These are phyloP conservation scores for Avena insularis DNA, from an alignment of 176 grass and related monocot genomes.

Conservation along the genomic window DNA sequence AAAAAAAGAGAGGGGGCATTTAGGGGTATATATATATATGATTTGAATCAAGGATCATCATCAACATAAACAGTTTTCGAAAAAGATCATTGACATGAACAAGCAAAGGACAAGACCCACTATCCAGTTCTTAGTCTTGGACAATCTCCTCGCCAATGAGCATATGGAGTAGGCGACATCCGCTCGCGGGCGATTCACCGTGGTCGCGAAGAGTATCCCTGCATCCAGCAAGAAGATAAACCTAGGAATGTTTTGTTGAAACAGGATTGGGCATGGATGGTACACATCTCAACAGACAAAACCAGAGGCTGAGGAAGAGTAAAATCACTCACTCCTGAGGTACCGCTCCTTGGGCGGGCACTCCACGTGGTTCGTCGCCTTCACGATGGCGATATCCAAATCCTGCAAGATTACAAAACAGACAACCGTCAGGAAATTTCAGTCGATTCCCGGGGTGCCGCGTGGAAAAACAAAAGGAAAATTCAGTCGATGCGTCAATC, in stretches of 20 bases:
- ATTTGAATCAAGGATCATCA: neutral
- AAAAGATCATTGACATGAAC: neutral
- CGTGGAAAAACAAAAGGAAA: too few relatives aligned
- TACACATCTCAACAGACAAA: neutral
- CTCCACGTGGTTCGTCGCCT: conserved; percentile 94
- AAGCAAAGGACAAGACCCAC: conserved; percentile 54
- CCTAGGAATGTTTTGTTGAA: conserved; percentile 11
- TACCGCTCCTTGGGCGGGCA: conserved; percentile 94
- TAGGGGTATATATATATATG: neutral
- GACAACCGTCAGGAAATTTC: neutral
- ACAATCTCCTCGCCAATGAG: conserved; percentile 71
- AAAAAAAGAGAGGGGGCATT: too few relatives aligned
- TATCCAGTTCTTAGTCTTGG: conserved; percentile 95
- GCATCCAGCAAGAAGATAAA: conserved; percentile 21
- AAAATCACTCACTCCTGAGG: conserved; percentile 81
- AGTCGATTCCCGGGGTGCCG: too few relatives aligned
- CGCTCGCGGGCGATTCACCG: conserved; percentile 63
- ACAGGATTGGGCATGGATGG: neutral
- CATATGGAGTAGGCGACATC: conserved; percentile 93
- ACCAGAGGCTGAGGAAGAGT: neutral
- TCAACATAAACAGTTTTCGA: neutral
- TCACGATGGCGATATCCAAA: conserved; percentile 94
- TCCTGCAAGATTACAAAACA: conserved; percentile 47
- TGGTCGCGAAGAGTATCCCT: conserved; percentile 79
- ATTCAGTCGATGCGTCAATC: neutral